Evolutionary conservation across 441 rosid species (phyloP).

Genomic region (Populus hybrid): DNA sequence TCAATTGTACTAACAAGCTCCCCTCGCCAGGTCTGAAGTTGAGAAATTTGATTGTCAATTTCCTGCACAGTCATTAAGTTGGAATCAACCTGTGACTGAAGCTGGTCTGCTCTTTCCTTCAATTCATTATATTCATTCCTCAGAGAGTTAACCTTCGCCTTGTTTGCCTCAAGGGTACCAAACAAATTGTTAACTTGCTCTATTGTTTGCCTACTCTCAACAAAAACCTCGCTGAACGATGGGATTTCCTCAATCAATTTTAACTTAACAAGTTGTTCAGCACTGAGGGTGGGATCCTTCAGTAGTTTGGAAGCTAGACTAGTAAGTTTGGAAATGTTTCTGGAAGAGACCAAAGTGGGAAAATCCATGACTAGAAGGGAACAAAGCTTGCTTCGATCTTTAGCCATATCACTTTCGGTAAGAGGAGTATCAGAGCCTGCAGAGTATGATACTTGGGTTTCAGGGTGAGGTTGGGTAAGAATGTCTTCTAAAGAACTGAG

Average conservation of each 20-base stretch:
- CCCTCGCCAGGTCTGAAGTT: constrained; percentile 45
- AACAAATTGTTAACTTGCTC: constrained; percentile 49
- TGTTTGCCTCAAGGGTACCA: constrained; percentile 48
- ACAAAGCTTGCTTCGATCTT: constrained; percentile 54
- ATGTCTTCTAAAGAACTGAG: constrained; percentile 58
- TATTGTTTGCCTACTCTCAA: constrained; percentile 49
- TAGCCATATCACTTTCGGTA: constrained; percentile 51
- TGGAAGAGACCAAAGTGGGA: constrained; percentile 40
- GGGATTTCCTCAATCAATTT: constrained; percentile 69
- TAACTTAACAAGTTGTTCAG: constrained; percentile 65
- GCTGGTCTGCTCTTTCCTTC: constrained; percentile 46
- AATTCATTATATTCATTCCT: constrained; percentile 54
- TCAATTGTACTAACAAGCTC: constrained; percentile 40
- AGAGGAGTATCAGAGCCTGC: constrained; percentile 26
- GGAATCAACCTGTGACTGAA: constrained; percentile 53
- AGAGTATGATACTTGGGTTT: constrained; percentile 15
- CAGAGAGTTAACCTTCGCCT: constrained; percentile 50
- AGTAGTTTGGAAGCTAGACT: constrained; percentile 48
- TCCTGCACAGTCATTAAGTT: constrained; percentile 41
- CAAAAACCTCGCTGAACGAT: constrained; percentile 51
- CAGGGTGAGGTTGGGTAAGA: constrained; percentile 41
- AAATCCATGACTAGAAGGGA: constrained; percentile 56
- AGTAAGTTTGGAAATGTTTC: constrained; percentile 42
- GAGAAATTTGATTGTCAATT: constrained; percentile 57
- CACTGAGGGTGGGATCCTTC: constrained; percentile 48